phyloP scores from a whole-genome alignment of 805 yeast species.

The Teunomyces stri region DNA sequence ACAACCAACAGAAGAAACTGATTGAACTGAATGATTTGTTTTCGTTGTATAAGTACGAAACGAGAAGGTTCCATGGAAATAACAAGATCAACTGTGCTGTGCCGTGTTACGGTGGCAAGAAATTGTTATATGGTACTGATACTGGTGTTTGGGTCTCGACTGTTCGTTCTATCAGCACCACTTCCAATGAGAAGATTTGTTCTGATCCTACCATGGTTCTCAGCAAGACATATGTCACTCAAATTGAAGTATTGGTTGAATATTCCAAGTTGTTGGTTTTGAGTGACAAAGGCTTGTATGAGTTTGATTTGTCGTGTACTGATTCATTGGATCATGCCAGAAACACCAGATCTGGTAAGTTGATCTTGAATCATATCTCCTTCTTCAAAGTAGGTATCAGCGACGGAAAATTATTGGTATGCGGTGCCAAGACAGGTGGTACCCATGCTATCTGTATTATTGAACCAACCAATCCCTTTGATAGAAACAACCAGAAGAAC shows the following conservation, averaged over 20 bases:
- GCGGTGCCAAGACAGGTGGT: slow-evolving; percentile 82
- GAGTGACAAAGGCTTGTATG: slow-evolving; percentile 76
- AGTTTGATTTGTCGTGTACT: slow-evolving; percentile 61
- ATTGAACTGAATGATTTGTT: slow-evolving; percentile 75
- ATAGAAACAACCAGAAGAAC: slow-evolving; percentile 56
- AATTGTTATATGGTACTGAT: slow-evolving; percentile 87
- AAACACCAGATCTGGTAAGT: slow-evolving; percentile 66
- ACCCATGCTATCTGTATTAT: slow-evolving; percentile 79
- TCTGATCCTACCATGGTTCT: slow-evolving; percentile 76
- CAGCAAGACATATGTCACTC: slow-evolving; percentile 74
- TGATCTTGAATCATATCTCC: slow-evolving; percentile 80
- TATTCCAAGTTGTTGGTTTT: slow-evolving; percentile 78
- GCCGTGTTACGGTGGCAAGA: slow-evolving; percentile 92
- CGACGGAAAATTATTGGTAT: slow-evolving; percentile 81
- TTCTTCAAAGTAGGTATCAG: slow-evolving; percentile 93
- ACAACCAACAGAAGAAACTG: slow-evolving; percentile 72
- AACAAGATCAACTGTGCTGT: slow-evolving; percentile 86
- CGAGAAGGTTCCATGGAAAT: slow-evolving; percentile 69
- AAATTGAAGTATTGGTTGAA: slow-evolving; percentile 88
- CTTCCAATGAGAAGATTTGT: slow-evolving; percentile 49
- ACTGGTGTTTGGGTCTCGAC: slow-evolving; percentile 85
- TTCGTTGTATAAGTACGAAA: slow-evolving; percentile 70
- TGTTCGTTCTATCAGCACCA: slow-evolving; percentile 51
- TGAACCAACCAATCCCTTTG: slow-evolving; percentile 81
- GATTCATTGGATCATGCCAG: slow-evolving; percentile 48